phyloP scores from a whole-genome alignment of 2,329 filamentous ascomycete species.

The Fusarium devonianum region DNA sequence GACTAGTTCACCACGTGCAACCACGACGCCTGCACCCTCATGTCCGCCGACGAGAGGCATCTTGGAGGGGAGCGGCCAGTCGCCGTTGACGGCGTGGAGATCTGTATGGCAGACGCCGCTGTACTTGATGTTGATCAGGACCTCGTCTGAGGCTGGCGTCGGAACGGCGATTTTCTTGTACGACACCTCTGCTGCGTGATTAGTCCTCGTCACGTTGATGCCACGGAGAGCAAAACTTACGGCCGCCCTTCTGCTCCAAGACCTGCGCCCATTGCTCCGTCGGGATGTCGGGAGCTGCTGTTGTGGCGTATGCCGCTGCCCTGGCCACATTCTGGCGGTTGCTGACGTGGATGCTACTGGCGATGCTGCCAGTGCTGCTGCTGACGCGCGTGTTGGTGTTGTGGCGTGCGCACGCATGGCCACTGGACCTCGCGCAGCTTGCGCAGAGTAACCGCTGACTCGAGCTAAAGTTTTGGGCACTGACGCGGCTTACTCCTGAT shows the following conservation, averaged over 20 bases:
- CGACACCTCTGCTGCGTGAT: slow-evolving; percentile 56
- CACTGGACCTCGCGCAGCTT: slow-evolving; percentile 16
- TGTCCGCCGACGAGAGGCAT: slow-evolving; percentile 82
- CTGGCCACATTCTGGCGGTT: slow-evolving; percentile 16
- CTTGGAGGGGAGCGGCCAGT: slow-evolving; percentile 82
- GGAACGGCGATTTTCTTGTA: slow-evolving; percentile 82
- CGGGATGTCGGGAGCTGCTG: slow-evolving; percentile 61
- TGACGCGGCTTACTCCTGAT: slow-evolving; percentile 13
- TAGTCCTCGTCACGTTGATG: background rate
- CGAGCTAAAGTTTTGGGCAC: slow-evolving; percentile 26
- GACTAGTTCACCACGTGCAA: slow-evolving; percentile 77
- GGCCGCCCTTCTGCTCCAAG: slow-evolving; percentile 75
- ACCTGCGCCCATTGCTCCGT: slow-evolving; percentile 89
- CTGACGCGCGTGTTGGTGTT: slow-evolving; percentile 16
- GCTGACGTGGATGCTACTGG: slow-evolving; percentile 8
- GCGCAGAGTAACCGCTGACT: slow-evolving; percentile 23
- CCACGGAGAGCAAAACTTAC: slow-evolving; percentile 44
- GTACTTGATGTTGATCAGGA: slow-evolving; percentile 86
- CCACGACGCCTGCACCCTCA: slow-evolving; percentile 79
- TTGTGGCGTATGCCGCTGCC: slow-evolving; percentile 32
- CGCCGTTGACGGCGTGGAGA: slow-evolving; percentile 76
- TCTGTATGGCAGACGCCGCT: slow-evolving; percentile 91
- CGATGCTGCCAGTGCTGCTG: slow-evolving; percentile 14
- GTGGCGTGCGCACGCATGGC: slow-evolving; percentile 28
- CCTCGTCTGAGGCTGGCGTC: slow-evolving; percentile 82